phyloP scores from a whole-genome alignment of 371 early-diverging fungal species.

The Mucor circinelloides region DNA sequence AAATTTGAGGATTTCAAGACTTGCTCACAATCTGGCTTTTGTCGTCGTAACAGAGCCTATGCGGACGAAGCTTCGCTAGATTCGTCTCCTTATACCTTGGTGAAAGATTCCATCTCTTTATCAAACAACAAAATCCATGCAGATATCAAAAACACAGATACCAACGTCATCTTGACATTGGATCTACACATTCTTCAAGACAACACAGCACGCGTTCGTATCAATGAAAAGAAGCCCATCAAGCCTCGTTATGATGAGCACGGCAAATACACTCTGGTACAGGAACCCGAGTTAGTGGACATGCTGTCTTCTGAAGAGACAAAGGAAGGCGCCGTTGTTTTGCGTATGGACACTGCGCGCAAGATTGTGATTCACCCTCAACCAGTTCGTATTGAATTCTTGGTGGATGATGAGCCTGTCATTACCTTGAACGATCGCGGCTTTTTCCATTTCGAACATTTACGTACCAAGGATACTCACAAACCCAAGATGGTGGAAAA shows the following conservation, averaged over 20 bases:
- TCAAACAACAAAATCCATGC: constrained; percentile 56
- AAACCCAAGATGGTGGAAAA: constrained; percentile 49
- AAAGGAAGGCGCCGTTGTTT: constrained; percentile 21
- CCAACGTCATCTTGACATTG: constrained; percentile 46
- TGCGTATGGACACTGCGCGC: constrained; percentile 28
- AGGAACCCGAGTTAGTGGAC: constrained; percentile 37
- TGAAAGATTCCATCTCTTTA: constrained; percentile 51
- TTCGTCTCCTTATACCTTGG: constrained; percentile 66
- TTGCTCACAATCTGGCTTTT: constrained; percentile 89
- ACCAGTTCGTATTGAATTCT: constrained; percentile 72
- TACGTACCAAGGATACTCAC: constrained; percentile 64
- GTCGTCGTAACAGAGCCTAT: constrained; percentile 86
- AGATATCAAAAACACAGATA: constrained; percentile 60
- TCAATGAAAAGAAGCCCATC: constrained; percentile 71
- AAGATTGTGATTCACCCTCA: constrained; percentile 54
- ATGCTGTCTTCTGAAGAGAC: constrained; percentile 20
- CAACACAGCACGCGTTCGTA: constrained; percentile 68
- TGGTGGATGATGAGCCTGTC: constrained; percentile 60
- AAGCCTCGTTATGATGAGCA: constrained; percentile 76
- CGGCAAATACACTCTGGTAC: constrained; percentile 57
- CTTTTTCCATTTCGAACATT: constrained; percentile 84
- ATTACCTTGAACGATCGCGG: constrained; percentile 84
- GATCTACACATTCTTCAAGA: constrained; percentile 57
- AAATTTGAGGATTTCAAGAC: constrained; percentile 87
- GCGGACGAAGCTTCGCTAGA: constrained; percentile 59